Percentiles rank a stretch among this genome's conserved stretches.
These are phyloP conservation scores for Tetrahymena borealis DNA, from an alignment of 73 alveolate species.

Conservation along the genomic window DNA sequence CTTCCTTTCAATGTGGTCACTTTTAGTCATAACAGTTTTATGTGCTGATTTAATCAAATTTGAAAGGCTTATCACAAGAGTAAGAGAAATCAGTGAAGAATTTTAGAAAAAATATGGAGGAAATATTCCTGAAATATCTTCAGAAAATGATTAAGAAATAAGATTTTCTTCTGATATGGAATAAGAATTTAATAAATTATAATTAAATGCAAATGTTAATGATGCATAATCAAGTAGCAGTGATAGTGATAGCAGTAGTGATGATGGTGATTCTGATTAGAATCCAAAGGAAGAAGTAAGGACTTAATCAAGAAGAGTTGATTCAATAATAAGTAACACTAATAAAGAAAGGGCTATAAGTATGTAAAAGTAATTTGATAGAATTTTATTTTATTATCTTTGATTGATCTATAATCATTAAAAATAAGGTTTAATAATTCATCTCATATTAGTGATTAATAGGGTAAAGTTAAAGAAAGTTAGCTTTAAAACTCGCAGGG, in stretches of 20 bases:
- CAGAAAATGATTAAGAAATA: not conserved
- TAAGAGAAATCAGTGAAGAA: not conserved
- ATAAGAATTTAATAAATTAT: not conserved
- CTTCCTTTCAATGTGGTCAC: not conserved
- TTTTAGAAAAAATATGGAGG: not conserved
- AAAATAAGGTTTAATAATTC: too few species aligned
- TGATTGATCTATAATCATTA: too few species aligned
- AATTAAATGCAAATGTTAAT: not conserved
- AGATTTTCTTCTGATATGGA: not conserved
- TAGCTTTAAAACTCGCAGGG: too few species aligned
- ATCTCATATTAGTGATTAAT: too few species aligned
- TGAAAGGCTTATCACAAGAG: not conserved
- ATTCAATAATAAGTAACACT: too few species aligned
- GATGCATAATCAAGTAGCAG: not conserved
- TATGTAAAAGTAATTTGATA: too few species aligned
- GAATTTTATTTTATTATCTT: too few species aligned
- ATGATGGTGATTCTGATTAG: not conserved
- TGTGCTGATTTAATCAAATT: not conserved
- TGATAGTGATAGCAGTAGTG: not conserved
- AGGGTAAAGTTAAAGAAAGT: too few species aligned
- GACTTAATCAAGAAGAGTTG: not conserved
- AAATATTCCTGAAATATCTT: not conserved
- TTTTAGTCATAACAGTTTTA: not conserved
- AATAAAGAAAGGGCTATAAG: too few species aligned
- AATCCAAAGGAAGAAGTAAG: not conserved